Percentiles rank a stretch among this genome's conserved stretches.
phyloP scores from a whole-genome alignment of 805 yeast species.

The Tanozyma kutaoensis region DNA sequence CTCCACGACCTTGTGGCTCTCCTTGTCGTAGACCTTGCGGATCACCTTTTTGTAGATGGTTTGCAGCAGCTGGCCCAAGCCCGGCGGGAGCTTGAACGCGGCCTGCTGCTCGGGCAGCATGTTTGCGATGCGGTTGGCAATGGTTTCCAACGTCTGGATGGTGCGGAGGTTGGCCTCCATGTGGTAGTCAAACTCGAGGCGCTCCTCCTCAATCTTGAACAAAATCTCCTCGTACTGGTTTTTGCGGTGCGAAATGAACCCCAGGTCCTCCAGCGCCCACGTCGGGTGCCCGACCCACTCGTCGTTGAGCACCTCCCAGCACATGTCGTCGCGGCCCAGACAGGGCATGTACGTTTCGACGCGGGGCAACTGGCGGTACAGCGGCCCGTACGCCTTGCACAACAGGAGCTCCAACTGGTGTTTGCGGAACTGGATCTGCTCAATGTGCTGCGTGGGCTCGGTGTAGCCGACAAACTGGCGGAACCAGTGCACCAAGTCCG shows the following conservation, averaged over 20 bases:
- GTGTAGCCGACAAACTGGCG: conserved; percentile 82
- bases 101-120: conserved; percentile 89
- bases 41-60: conserved; percentile 91
- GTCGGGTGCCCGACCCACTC: conserved; percentile 99
- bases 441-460: conserved; percentile 75
- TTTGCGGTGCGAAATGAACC: conserved; percentile 96
- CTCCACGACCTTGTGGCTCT: conserved; percentile 88
- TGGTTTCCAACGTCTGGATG: conserved; percentile 88
- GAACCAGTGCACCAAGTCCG: conserved; percentile 83
- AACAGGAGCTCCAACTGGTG: conserved; percentile 81
- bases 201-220: conserved; percentile 91
- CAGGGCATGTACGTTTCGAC: conserved; percentile 95
- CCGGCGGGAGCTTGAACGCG: conserved; percentile 77
- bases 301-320: conserved; percentile 97
- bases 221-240: conserved; percentile 95
- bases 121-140: conserved; percentile 84
- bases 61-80: conserved; percentile 81
- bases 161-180: conserved; percentile 93
- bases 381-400: conserved; percentile 92
- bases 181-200: conserved; percentile 92
- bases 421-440: conserved; percentile 76
- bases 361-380: conserved; percentile 85
- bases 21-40: conserved; percentile 84
- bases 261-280: conserved; percentile 99
- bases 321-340: conserved; percentile 96